Evolutionary conservation across 805 yeast species (phyloP).

Genomic region (Lipomyces spencermartinsiae): DNA sequence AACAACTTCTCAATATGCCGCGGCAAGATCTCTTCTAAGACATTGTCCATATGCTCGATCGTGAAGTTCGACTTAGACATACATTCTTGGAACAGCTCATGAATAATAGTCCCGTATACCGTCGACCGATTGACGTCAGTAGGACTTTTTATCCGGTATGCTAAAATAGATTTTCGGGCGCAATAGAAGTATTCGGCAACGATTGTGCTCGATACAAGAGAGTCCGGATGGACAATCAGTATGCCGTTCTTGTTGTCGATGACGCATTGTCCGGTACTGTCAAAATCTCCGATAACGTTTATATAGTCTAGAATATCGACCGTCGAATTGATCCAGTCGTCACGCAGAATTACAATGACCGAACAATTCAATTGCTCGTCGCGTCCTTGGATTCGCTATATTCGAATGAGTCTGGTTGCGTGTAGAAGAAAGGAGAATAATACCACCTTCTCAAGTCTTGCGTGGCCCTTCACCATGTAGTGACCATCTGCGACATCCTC

Average conservation of each 20-base stretch:
- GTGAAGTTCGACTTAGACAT: conserved; percentile 51
- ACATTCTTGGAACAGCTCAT: conserved; percentile 72
- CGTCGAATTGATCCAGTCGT: conserved; percentile 42
- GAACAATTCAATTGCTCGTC: neutral
- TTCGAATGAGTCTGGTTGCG: too few species aligned
- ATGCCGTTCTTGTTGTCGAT: conserved; percentile 61
- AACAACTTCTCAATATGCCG: conserved; percentile 38
- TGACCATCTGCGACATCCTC: conserved; percentile 10
- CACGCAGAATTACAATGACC: conserved; percentile 35
- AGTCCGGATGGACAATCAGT: conserved; percentile 85
- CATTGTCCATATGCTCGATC: conserved; percentile 48
- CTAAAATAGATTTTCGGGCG: conserved; percentile 70
- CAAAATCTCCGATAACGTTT: conserved; percentile 45
- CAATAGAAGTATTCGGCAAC: conserved; percentile 80
- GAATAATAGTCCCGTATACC: conserved; percentile 83
- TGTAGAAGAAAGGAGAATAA: neutral
- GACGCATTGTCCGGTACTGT: conserved; percentile 26
- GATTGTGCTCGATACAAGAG: conserved; percentile 78
- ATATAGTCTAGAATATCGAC: conserved; percentile 44
- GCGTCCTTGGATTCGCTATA: neutral
- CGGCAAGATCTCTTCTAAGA: conserved; percentile 39
- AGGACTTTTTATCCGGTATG: conserved; percentile 61
- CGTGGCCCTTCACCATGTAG: conserved; percentile 5
- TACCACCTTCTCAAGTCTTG: conserved; percentile 10
- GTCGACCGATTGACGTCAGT: conserved; percentile 70